Evolutionary conservation across 371 early-diverging fungal species (phyloP).

Genomic region (Mucor lusitanicus): DNA sequence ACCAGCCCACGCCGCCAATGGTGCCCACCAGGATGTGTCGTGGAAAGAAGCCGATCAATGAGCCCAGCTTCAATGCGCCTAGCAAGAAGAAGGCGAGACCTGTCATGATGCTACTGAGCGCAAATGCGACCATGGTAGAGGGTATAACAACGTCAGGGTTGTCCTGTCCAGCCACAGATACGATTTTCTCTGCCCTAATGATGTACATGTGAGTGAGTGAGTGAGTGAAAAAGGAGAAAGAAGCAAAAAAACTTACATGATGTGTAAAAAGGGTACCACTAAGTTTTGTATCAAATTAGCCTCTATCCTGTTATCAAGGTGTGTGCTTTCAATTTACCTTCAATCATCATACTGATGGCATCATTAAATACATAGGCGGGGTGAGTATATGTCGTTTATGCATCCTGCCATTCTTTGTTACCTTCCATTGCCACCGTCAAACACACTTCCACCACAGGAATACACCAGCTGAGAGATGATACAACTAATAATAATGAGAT

Average conservation of each 20-base stretch:
- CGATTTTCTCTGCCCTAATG: constrained; percentile 68
- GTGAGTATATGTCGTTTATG: not conserved
- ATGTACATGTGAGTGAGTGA: constrained; percentile 2
- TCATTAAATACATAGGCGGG: not conserved
- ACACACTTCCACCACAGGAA: constrained; percentile 83
- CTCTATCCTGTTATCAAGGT: no score
- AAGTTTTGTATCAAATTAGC: not conserved
- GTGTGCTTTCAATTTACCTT: constrained; percentile 52
- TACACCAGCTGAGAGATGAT: constrained; percentile 84
- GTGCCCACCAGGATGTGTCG: constrained; percentile 94
- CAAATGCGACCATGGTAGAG: constrained; percentile 90
- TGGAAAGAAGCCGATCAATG: constrained; percentile 90
- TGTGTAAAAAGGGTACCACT: constrained; percentile 89
- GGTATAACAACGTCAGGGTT: constrained; percentile 74
- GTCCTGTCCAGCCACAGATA: constrained; percentile 57
- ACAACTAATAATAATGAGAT: constrained; percentile 55
- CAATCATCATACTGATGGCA: constrained; percentile 85
- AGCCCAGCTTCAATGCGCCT: constrained; percentile 81
- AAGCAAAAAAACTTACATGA: constrained; percentile 65
- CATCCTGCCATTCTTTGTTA: constrained; percentile 4
- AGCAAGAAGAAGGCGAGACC: constrained; percentile 87
- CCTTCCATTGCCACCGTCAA: constrained; percentile 90
- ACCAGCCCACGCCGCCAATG: constrained; percentile 96
- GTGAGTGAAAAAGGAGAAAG: not conserved
- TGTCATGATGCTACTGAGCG: constrained; percentile 82